A percentile compares a stretch with the other conserved stretches of the same genome.
Evolutionary conservation across 352 stramenopile species (phyloP).

Genomic region (Globisporangium parvum): DNA sequence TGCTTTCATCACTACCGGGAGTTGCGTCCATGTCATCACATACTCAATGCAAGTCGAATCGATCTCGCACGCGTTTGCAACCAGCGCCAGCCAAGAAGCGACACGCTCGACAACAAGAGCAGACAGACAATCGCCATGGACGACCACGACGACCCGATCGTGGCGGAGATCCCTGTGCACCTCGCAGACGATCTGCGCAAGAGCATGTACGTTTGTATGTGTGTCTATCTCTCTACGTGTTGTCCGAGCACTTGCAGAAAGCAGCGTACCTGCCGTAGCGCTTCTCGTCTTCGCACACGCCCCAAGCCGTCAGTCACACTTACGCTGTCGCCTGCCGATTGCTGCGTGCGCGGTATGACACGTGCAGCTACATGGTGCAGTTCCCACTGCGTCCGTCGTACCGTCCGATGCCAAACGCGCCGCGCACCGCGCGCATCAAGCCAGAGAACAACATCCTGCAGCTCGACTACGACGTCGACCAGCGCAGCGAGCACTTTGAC

Average conservation of each 20-base stretch:
- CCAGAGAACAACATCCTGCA: conserved; percentile 70
- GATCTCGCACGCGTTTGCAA: background rate
- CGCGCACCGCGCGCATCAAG: conserved; percentile 59
- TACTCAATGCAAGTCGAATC: background rate
- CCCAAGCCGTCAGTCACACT: background rate
- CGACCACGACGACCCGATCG: conserved; percentile 57
- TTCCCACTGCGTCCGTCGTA: conserved; percentile 78
- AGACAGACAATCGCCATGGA: too few relatives aligned
- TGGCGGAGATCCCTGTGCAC: conserved; percentile 82
- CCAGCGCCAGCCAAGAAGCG: background rate
- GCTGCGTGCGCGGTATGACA: background rate
- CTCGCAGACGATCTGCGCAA: conserved; percentile 57
- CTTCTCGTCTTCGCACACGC: background rate
- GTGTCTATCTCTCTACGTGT: background rate
- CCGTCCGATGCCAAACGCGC: conserved; percentile 57
- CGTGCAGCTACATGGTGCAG: conserved; percentile 66
- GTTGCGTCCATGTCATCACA: background rate
- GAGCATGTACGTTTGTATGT: conserved; percentile 43
- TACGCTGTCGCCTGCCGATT: background rate
- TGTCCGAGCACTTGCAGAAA: background rate
- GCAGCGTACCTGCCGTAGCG: background rate
- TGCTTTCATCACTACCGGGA: background rate
- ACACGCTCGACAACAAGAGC: background rate
- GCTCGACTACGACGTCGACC: conserved; percentile 70
- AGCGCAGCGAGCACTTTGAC: conserved; percentile 69